Evolutionary conservation across 176 grass and related monocot species (phyloP), one percentile per base, ranked within the genome.

Genomic region (Carex cristatella): DNA sequence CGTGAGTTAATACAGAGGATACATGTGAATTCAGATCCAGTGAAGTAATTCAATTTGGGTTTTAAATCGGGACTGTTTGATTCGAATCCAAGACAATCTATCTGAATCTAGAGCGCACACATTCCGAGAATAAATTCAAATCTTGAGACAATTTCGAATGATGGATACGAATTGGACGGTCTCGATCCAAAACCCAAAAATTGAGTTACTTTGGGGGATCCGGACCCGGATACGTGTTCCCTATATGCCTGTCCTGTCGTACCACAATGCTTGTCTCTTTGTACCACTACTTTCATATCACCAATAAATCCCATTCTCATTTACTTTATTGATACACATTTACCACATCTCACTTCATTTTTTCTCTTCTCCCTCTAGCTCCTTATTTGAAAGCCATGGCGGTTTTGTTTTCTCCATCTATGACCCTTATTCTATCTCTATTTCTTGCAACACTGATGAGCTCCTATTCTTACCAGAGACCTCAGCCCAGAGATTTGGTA

Each of bases 391-490:
- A 46, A 27, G 16, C 32, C 1, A 81, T 65, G 81, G 64, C 62
- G 61, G 1, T 31, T 48, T 16, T 49, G 38, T 18, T 69, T 53
- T 83, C 81, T 68, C 81, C 44, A 30, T 69, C 38, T 49, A 5
- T 7, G 27, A 0, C 11, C 2, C 40, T 83, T 16, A 4, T 83
- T 67, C 61, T 83, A 13, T 54, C 30, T 54, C 1, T 83, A 18
- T 33, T 68, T 10, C 40, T 37, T 68, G 62, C 61, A 69, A 65
- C n/a, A 13, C 14, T 60, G 38, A 5, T 69, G n/a, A 48, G 81
- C 46, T 69, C 81, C 2, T 5, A 49, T 83, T 63, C 63, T 9
- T 83, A 83, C 81, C 61, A 49, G 81, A 62, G 81, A 83, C 81
- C 81, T 1, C 40, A 14, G n/a, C 13, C 81, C 8, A 83, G 81